phyloP scores from a whole-genome alignment of 208 protist species.

The Trypanosomatidae sp. region DNA sequence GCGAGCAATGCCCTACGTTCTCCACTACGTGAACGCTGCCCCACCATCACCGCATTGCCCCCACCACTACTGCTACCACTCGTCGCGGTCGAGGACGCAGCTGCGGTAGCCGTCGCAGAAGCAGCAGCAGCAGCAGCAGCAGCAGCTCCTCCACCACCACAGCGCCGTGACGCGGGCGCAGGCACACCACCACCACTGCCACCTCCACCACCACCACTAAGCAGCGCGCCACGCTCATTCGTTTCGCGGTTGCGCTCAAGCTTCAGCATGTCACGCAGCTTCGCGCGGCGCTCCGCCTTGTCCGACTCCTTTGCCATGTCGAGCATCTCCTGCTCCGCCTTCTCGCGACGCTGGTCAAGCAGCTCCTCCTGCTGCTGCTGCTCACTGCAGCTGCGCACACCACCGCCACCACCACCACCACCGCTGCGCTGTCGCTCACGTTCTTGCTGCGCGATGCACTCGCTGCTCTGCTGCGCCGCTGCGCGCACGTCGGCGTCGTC shows the following conservation, averaged over 20 bases:
- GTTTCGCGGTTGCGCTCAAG: constrained; percentile 61
- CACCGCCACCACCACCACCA: too few species aligned
- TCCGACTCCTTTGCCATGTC: constrained; percentile 81
- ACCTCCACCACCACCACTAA: not conserved
- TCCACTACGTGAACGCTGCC: too few species aligned
- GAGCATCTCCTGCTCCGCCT: constrained; percentile 51
- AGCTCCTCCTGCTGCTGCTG: constrained; percentile 13
- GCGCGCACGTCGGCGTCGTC: constrained; percentile 39
- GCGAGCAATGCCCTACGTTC: too few species aligned
- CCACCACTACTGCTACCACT: too few species aligned
- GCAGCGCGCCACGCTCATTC: not conserved
- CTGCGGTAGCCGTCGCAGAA: too few species aligned
- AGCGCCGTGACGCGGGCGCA: constrained; percentile 8
- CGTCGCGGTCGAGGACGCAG: too few species aligned
- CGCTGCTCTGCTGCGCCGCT: constrained; percentile 19
- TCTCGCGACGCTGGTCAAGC: constrained; percentile 50
- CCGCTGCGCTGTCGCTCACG: constrained; percentile 8
- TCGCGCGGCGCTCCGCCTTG: constrained; percentile 75
- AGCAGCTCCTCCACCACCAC: constrained; percentile 6
- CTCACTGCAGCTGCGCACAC: constrained; percentile 4
- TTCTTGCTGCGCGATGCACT: constrained; percentile 12
- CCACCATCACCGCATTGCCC: too few species aligned
- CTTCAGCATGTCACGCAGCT: constrained; percentile 78
- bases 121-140: constrained; percentile 12
- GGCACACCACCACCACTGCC: constrained; percentile 6